Base-by-base conservation (phyloP, 805 yeast genomes). In the Torulaspora maleeae region DNA sequence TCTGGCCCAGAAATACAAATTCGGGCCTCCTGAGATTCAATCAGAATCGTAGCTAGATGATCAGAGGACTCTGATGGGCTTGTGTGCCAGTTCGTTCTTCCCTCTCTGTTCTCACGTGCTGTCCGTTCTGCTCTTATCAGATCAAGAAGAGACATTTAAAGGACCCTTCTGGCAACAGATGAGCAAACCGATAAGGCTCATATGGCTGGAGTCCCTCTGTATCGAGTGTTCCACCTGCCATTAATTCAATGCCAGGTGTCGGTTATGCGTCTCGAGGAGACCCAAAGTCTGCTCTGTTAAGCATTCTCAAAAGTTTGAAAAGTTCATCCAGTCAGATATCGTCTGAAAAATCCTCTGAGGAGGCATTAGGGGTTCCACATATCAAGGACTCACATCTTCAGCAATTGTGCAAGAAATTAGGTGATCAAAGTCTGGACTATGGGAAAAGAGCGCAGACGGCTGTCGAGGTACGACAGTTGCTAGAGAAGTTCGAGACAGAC, bases 401-500 rank as follows among this genome's bases (percentile, higher is more conserved):
- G 13, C 41, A 40, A 33, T 42, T 49, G 13, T 33, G 42, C 22
- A 38, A 40, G 10, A 43, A 33, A 10, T 35, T 49, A n/a, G 47
- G 49, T 5, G 49, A 49, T 40, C 27, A 27, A n/a, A 34, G 38
- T 4, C 19, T 34, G 4, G 47, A 40, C 11, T 41, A 45, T 34
- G 47, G 34, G 6, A 41, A 44, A 15, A 66, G 81, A 49, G 68
- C 76, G 1, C 68, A 73, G 1, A 80, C 84, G 0, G 80, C 85
- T 0, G 69, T 68, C 2, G 63, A 72, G 16, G 63, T 87, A 34
- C 66, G 76, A 5, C 72, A 72, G 2, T 69, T 78, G 3, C 62
- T 86, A 2, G 73, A 73, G 17, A 75, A 72, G 38, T 73, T 72
- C 40, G 69, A 81, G 3, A 73, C 80, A 2, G 71, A 82, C 0